Evolutionary conservation across 108 stramenopile genomes (phyloP).

Genomic region (Skeletonema potamos): DNA sequence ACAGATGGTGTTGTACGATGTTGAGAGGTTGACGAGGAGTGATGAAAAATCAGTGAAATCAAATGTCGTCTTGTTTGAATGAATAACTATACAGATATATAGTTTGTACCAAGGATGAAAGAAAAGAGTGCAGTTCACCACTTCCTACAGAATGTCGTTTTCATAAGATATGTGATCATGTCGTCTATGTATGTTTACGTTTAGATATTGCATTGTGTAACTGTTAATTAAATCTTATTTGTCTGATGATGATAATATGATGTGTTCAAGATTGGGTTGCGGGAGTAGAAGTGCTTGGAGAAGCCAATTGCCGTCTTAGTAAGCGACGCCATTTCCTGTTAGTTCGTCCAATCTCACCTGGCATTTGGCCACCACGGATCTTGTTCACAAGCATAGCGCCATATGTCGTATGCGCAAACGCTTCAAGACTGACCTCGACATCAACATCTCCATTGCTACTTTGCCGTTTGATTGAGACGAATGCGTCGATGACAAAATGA

Average conservation of each 20-base stretch:
- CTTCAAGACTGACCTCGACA: constrained; percentile 46
- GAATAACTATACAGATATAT: not conserved
- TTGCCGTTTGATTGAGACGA: constrained; percentile 8
- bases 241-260: not conserved
- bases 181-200: not conserved
- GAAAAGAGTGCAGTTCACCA: not conserved
- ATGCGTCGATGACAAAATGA: constrained; percentile 56
- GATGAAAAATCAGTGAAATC: not conserved
- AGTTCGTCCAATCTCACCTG: constrained; percentile 69
- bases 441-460: not conserved
- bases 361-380: constrained; percentile 49
- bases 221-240: not conserved
- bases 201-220: not conserved
- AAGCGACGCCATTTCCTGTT: constrained; percentile 82
- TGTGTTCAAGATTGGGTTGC: not conserved
- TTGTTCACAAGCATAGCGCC: constrained; percentile 54
- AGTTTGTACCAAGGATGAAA: too few relatives aligned
- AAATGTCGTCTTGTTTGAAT: not conserved
- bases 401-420: constrained; percentile 57
- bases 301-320: constrained; percentile 24
- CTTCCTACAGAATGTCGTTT: not conserved
- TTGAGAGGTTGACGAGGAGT: constrained; percentile 15
- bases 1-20: constrained; percentile 6
- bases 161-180: not conserved
- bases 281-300: too few relatives aligned